Percentiles rank a stretch among this genome's conserved stretches.
Evolutionary conservation across 257 asterid genomes (phyloP).

Genomic region (Parsonsia alboflavescens): DNA sequence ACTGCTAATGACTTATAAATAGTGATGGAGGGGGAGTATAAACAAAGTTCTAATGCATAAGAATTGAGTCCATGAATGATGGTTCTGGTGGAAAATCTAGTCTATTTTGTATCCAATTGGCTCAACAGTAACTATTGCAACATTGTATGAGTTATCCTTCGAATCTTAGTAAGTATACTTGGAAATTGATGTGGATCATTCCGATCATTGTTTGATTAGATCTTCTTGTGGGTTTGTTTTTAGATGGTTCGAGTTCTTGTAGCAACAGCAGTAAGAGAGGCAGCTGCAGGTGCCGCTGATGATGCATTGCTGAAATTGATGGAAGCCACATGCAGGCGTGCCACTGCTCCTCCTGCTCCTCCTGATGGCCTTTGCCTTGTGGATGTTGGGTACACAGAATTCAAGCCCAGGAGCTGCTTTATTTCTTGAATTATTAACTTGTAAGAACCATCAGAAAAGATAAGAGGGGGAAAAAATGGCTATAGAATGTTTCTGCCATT

Average conservation of each 20-base stretch:
- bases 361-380: constrained; percentile 94
- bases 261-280: constrained; percentile 87
- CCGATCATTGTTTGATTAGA: not conserved
- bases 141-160: not conserved
- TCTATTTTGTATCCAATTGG: not conserved
- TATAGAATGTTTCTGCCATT: not conserved
- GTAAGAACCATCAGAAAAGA: not conserved
- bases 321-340: constrained; percentile 93
- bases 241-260: constrained; percentile 98
- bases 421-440: constrained; percentile 37
- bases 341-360: constrained; percentile 98
- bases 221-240: not conserved
- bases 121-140: not conserved
- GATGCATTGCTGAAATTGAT: constrained; percentile 73
- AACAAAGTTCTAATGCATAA: not conserved
- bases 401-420: constrained; percentile 47
- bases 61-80: not conserved
- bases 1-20: too few species aligned
- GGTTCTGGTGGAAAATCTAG: not conserved
- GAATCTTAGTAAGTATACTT: not conserved
- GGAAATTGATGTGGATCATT: not conserved
- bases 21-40: too few species aligned
- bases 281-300: constrained; percentile 90
- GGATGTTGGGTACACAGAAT: constrained; percentile 76
- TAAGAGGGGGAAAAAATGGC: not conserved